These are phyloP conservation scores for Yamadazyma triangularis DNA, from an alignment of 1,139 yeast species.

Conservation along the genomic window DNA sequence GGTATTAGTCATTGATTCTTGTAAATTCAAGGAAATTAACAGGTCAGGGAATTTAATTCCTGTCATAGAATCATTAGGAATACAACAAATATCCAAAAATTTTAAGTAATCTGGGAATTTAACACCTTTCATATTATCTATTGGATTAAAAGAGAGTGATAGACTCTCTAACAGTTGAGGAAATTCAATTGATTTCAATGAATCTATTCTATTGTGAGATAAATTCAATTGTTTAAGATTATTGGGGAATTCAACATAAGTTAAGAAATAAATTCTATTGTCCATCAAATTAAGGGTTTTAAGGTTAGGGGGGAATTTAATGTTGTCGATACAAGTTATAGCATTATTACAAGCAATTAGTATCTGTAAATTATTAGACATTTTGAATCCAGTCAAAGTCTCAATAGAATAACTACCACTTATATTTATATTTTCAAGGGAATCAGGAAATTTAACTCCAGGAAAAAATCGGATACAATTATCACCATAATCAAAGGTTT, in stretches of 20 bases:
- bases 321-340: constrained; percentile 33
- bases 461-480: constrained; percentile 37
- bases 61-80: constrained; percentile 47
- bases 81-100: constrained; percentile 36
- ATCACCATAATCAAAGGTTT: constrained; percentile 35
- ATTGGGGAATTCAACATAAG: constrained; percentile 37
- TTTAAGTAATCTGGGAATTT: constrained; percentile 36
- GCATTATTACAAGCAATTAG: constrained; percentile 34
- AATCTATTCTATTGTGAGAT: constrained; percentile 40
- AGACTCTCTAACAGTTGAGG: constrained; percentile 30
- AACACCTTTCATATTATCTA: constrained; percentile 40
- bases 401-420: constrained; percentile 41
- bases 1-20: constrained; percentile 45
- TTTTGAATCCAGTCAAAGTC: constrained; percentile 37
- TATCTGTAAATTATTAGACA: constrained; percentile 30
- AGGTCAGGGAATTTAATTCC: constrained; percentile 45
- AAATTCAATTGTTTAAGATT: constrained; percentile 29
- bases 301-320: constrained; percentile 30
- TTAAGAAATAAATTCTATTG: constrained; percentile 38
- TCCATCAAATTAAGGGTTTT: constrained; percentile 32
- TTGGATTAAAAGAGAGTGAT: constrained; percentile 37
- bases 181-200: constrained; percentile 34
- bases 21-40: constrained; percentile 33
- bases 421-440: constrained; percentile 34
- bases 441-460: constrained; percentile 38